These are phyloP conservation scores for Lignosus rhinocerotis DNA, from an alignment of 1,284 basidiomycete genomes.

Conservation along the genomic window DNA sequence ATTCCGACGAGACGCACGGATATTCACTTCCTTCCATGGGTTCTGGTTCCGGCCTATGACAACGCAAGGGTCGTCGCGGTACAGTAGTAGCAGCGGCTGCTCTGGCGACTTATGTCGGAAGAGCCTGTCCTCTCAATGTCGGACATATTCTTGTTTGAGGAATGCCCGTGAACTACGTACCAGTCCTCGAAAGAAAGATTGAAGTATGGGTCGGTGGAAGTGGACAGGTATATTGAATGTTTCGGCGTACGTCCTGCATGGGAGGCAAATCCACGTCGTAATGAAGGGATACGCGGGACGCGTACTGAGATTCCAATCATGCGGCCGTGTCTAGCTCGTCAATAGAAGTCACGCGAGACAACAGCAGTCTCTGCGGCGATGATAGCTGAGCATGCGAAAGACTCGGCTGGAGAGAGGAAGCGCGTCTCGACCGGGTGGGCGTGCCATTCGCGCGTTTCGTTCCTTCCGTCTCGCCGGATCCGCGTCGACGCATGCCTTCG, in stretches of 20 bases:
- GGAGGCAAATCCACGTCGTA: conserved; percentile 6
- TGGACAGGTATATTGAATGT: conserved; percentile 78
- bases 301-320: background rate
- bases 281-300: background rate
- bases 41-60: conserved; percentile 98
- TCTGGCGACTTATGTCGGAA: conserved; percentile 73
- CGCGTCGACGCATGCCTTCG: too few species aligned
- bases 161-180: conserved; percentile 44
- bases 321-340: background rate
- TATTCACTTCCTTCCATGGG: conserved; percentile 96
- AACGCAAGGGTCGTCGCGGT: conserved; percentile 89
- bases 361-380: too few species aligned
- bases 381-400: too few species aligned
- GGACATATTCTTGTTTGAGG: background rate
- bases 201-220: conserved; percentile 86
- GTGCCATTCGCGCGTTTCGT: too few species aligned
- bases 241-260: conserved; percentile 25
- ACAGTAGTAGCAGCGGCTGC: conserved; percentile 81
- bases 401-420: too few species aligned
- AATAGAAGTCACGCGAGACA: too few species aligned
- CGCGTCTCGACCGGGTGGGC: too few species aligned
- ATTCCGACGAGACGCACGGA: conserved; percentile 49
- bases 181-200: conserved; percentile 95
- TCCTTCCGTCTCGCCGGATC: too few species aligned
- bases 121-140: conserved; percentile 54